Base-by-base conservation (phyloP, 2,329 filamentous ascomycete species). In the Achaetomium macrosporum region DNA sequence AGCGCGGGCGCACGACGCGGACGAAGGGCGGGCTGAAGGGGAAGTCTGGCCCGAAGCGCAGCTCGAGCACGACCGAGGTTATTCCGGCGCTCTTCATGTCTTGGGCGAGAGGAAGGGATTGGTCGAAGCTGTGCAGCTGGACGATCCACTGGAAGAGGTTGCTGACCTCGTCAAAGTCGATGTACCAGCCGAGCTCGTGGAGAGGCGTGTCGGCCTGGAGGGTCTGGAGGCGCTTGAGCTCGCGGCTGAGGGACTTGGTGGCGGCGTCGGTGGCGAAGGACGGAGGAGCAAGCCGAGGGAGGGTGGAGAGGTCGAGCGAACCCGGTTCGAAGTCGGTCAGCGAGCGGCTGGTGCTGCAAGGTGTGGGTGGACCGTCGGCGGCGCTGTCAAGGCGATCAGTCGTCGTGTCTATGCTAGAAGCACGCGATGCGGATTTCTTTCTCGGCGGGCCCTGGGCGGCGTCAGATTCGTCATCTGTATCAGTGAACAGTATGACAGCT, bases 81-180 rank as follows among this genome's bases (percentile, higher is more conserved):
- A 86, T 61, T 0, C 74, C 75, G 1, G 72, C 74, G 2, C 66
- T 62, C 65, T 84, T 82, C 82, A 96, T 89, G 64, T 96, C 90
- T 49, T 78, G 65, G 0, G 87, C 84, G 1, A 96, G 73, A 1
- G 87, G 88, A 0, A 93, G 74, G 1, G 71, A 66, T 0, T 71
- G 58, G 20, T 90, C 85, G 63, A 96, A 95, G 41, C 85, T 88
- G 66, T 96, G 91, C 1, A 96, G 73, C 66, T 96, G 88, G 6
- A 95, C 83, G 54, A 95, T 90, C 90, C 90, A 95, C 63, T 95
- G 90, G 63, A 93, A 96, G 57, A 90, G 76, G 63, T 91, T 95
- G 19, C 73, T 78, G 36, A 91, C 73, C 46, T 81, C 78, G 6
- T 73, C 70, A 44, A 77, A 75, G 63, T 95, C 80, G 51, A 95